These are phyloP conservation scores for Fusarium gaditjirri DNA, from an alignment of 2,329 filamentous ascomycete species.

Conservation along the genomic window DNA sequence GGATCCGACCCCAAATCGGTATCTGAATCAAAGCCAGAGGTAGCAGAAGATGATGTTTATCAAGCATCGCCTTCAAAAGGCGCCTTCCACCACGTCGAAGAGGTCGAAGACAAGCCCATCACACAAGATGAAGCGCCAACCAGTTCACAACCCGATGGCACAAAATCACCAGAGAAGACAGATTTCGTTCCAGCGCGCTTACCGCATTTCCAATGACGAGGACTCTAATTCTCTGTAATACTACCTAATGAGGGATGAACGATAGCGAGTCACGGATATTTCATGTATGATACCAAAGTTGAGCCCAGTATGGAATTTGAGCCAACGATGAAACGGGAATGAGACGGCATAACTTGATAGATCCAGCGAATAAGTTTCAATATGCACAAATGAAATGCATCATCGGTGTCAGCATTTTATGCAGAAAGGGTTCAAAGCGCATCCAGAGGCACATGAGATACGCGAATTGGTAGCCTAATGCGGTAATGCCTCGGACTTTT, in stretches of 20 bases:
- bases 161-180: slow-evolving; percentile 23
- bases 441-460: slow-evolving; percentile 1
- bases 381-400: not conserved
- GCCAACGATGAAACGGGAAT: slow-evolving; percentile 8
- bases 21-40: slow-evolving; percentile 42
- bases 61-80: slow-evolving; percentile 25
- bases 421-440: slow-evolving; percentile 4
- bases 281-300: slow-evolving; percentile 44
- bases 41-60: slow-evolving; percentile 49
- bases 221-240: slow-evolving; percentile 27
- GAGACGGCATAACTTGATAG: slow-evolving; percentile 1
- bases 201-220: slow-evolving; percentile 62
- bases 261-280: slow-evolving; percentile 19
- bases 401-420: not conserved
- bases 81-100: slow-evolving; percentile 19
- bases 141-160: slow-evolving; percentile 4
- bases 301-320: slow-evolving; percentile 23
- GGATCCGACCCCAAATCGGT: slow-evolving; percentile 16
- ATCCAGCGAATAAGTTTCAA: not conserved
- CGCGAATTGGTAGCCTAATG: slow-evolving; percentile 46
- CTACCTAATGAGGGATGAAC: slow-evolving; percentile 21
- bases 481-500: slow-evolving; percentile 50
- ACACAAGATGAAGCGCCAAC: slow-evolving; percentile 33
- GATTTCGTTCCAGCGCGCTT: slow-evolving; percentile 69
- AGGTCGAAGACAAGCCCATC: not conserved